Percentiles rank a stretch among this genome's conserved stretches.
Evolutionary conservation across 2,329 filamentous ascomycete species (phyloP).

Genomic region (Colletotrichum aenigma): DNA sequence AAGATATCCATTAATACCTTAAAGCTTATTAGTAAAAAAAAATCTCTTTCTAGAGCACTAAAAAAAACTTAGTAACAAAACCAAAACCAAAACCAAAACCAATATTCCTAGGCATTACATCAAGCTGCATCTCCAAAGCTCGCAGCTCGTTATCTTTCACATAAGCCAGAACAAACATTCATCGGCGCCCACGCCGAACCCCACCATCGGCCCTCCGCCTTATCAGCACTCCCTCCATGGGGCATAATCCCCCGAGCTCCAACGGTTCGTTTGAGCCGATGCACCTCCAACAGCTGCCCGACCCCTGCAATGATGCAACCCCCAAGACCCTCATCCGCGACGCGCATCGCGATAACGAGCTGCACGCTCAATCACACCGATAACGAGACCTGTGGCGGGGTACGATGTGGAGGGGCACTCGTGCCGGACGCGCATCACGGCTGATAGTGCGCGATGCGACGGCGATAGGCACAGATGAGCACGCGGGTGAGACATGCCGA

Average conservation of each 20-base stretch:
- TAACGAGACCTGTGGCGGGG: not conserved
- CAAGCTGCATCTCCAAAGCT: not conserved
- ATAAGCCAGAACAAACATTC: not conserved
- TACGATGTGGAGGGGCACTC: not conserved
- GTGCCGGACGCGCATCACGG: not conserved
- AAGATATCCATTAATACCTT: too few species aligned
- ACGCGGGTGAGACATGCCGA: not conserved
- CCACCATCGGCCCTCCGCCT: slow-evolving; percentile 1
- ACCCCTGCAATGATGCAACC: not conserved
- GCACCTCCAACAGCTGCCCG: not conserved
- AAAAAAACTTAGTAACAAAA: too few species aligned
- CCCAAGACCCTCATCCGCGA: not conserved
- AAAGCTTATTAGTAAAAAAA: too few species aligned
- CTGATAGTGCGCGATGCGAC: not conserved
- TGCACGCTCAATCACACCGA: not conserved
- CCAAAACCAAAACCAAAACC: too few species aligned
- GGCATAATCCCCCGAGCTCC: not conserved
- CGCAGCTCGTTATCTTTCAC: not conserved
- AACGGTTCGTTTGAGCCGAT: slow-evolving; percentile 16
- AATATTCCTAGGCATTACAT: too few species aligned
- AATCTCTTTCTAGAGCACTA: too few species aligned
- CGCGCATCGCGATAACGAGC: not conserved
- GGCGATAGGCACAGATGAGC: not conserved
- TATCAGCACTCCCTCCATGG: slow-evolving; percentile 1
- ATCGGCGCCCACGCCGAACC: not conserved